A percentile compares a stretch with the other conserved stretches of the same genome.
Conservation (phyloP, 129 eudicot genomes). For the Glebionis coronaria region DNA sequence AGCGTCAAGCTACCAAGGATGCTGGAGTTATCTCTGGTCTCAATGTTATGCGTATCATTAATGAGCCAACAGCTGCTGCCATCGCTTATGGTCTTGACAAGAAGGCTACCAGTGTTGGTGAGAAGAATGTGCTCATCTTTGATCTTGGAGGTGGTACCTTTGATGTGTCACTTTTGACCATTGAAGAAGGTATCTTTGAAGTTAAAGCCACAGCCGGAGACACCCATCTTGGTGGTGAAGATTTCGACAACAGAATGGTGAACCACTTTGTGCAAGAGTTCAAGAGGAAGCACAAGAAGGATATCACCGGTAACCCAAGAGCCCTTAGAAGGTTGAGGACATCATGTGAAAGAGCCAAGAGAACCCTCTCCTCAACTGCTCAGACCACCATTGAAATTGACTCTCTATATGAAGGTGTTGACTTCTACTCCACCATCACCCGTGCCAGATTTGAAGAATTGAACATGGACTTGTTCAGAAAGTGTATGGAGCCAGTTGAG, state of each 20-base stretch:
- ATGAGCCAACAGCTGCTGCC: slow-evolving; percentile 87
- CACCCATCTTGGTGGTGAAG: slow-evolving; percentile 91
- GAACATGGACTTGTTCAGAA: slow-evolving; percentile 81
- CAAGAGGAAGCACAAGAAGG: slow-evolving; percentile 78
- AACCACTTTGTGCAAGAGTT: slow-evolving; percentile 86
- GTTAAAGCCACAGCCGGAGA: slow-evolving; percentile 91
- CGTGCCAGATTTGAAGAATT: slow-evolving; percentile 82
- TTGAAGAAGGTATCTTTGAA: slow-evolving; percentile 84
- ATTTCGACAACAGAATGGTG: slow-evolving; percentile 85
- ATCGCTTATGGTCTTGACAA: slow-evolving; percentile 79
- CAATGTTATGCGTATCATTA: slow-evolving; percentile 73
- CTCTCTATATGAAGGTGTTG: slow-evolving; percentile 70
- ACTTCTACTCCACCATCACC: slow-evolving; percentile 81
- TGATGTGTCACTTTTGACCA: slow-evolving; percentile 79
- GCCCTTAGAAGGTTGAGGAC: slow-evolving; percentile 78
- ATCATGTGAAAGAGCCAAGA: slow-evolving; percentile 76
- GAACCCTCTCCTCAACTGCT: slow-evolving; percentile 81
- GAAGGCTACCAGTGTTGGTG: slow-evolving; percentile 73
- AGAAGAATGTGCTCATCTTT: slow-evolving; percentile 74
- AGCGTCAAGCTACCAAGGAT: slow-evolving; percentile 80
- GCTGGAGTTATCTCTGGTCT: slow-evolving; percentile 85
- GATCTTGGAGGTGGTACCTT: slow-evolving; percentile 90
- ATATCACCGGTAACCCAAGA: slow-evolving; percentile 71
- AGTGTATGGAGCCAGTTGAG: slow-evolving; percentile 93
- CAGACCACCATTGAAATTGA: slow-evolving; percentile 86